Base-by-base conservation (phyloP, 2,329 filamentous ascomycete species). In the Scedosporium aurantiacum region DNA sequence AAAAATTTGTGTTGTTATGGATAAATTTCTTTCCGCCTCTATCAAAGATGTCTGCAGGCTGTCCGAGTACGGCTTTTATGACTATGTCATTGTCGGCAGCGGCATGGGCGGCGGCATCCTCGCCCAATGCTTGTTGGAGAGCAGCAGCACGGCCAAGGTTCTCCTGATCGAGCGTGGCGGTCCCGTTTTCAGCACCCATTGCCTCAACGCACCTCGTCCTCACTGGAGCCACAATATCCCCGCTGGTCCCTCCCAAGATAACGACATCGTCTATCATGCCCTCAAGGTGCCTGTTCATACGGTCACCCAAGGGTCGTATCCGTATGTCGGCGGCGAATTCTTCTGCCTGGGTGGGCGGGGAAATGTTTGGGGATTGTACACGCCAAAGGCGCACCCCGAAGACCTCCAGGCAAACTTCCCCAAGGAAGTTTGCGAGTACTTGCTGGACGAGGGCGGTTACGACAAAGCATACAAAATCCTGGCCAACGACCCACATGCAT, bases 11-110 rank as follows among this genome's bases (percentile, higher is more conserved):
- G 32, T 37, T 10, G 8, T 14, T 10, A 60, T 60, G 58, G 58
- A 60, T 32, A 60, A 60, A 18, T 60, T 60, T 21, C 47, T 60
- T n/a, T 60, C 58, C 14, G 58, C 58, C n/a, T 40, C 58, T 6
- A 43, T 60, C 1, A 60, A 41, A n/a, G 58, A 60, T 32, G 58
- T 60, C 28, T 50, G 16, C 32, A n/a, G 58, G 6, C 58, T 60
- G 4, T 60, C 18, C 21, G 58, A 60, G 32, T 55, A 60, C 16
- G 47, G 61, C 23, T 57, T 61, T 45, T 77, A 81, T 67, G 81
- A 83, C 63, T 83, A 82, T 70, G 74, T 83, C 21, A 74, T 83
- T 7, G 78, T 83, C 23, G 81, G 81, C 8, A 80, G 77, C 43
- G 80, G 80, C 16, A 73, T 79, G 6, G 80, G 80, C 43, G 80